Base-by-base conservation (phyloP, 768 basidiomycete species). In the Postia placenta region DNA sequence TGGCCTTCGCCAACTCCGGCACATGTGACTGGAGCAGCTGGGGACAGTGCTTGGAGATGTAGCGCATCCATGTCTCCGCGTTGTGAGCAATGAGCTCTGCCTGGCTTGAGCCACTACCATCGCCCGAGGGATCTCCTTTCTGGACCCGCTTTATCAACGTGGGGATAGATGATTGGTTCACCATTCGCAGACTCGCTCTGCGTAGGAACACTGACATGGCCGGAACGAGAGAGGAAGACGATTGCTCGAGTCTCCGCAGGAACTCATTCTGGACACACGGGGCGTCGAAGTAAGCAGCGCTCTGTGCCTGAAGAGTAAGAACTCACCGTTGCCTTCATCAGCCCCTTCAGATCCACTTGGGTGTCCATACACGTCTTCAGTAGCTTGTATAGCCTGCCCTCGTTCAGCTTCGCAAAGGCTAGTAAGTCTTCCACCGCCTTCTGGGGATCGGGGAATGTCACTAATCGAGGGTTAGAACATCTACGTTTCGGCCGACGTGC, bases 131-230 rank as follows among this genome's bases (percentile, higher is more conserved):
- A 36, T 53, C 56, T 11, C 69, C 71, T 48, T 75, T 80, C 45
- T 79, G 77, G 4, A 85, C 57, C 22, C 82, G 79, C 55, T 84
- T 83, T 56, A 98, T 66, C 20, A 98, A 74, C 0, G 83, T 83
- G 1, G 93, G 83, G 15, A 98, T 76, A 0, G 86, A 87, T 0
- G 94, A 92, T 44, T 85, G 81, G 61, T 95, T 96, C 61, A 95
- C 56, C 56, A 93, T 73, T 42, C 83, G 79, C 43, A 87, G 78
- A 42, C 77, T 80, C 3, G 79, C 79, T 15, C 83, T 79, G 26
- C 85, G 86, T 35, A 95, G 67, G 55, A 97, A 66, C 35, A 69
- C 69, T 1, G 74, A 67, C 74, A 96, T 83, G 0, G 94, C 96
- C 0, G 76, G 62, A 1, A 79, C 63, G 23, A 85, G 70, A 15